These are phyloP conservation scores for Penicillium olsonii DNA, from an alignment of 2,329 filamentous ascomycete species.

Conservation along the genomic window DNA sequence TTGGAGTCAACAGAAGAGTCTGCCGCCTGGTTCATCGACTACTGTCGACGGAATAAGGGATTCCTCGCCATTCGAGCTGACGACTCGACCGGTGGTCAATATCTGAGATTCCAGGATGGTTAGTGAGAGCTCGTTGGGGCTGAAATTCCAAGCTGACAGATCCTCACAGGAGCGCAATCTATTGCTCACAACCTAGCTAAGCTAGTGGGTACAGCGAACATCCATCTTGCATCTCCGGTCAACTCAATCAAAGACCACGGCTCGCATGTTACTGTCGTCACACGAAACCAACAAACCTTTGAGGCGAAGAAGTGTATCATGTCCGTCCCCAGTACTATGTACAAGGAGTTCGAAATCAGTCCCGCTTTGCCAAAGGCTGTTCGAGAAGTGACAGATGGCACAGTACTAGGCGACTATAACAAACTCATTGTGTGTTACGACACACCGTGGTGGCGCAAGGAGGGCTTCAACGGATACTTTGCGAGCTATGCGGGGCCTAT, in stretches of 20 bases:
- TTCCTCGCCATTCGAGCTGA: conserved; percentile 40
- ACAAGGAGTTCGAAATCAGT: conserved; percentile 49
- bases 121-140: conserved; percentile 14
- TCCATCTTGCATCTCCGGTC: conserved; percentile 22
- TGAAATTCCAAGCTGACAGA: neutral
- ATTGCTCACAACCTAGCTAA: conserved; percentile 30
- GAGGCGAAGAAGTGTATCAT: conserved; percentile 47
- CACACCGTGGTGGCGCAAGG: conserved; percentile 49
- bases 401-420: conserved; percentile 51
- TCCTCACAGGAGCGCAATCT: conserved; percentile 2
- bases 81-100: conserved; percentile 38
- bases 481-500: conserved; percentile 51
- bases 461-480: conserved; percentile 49
- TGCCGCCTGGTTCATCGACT: conserved; percentile 42
- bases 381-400: conserved; percentile 36
- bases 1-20: conserved; percentile 40
- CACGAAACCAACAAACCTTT: neutral
- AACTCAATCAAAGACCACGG: conserved; percentile 4
- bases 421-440: conserved; percentile 53
- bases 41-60: conserved; percentile 39
- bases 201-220: conserved; percentile 22
- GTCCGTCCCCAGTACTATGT: conserved; percentile 51
- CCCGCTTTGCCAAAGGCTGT: conserved; percentile 50
- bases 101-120: conserved; percentile 31
- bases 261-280: conserved; percentile 1